These are phyloP conservation scores for Otatea glauca DNA, from an alignment of 176 grass and related monocot species.

Conservation along the genomic window DNA sequence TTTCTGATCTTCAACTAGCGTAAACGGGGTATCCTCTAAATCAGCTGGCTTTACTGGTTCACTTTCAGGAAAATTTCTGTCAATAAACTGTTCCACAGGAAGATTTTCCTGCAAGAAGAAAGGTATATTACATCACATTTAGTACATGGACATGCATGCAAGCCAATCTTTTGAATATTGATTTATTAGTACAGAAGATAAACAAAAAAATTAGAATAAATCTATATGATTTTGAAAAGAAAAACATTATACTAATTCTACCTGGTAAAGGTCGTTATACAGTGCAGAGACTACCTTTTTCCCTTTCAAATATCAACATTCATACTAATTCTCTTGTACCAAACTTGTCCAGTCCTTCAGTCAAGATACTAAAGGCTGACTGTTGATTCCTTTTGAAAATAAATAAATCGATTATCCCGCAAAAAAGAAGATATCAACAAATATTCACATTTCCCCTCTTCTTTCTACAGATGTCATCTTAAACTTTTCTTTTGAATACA, in stretches of 20 bases:
- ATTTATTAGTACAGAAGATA: conserved; percentile 23
- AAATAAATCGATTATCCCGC: not conserved
- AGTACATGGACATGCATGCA: conserved; percentile 22
- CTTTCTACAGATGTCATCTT: not conserved
- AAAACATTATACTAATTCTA: conserved; percentile 1
- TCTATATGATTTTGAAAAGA: conserved; percentile 12
- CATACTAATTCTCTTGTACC: conserved; percentile 26
- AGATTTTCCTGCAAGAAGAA: conserved; percentile 70
- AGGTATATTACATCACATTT: conserved; percentile 29
- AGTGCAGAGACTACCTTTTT: not conserved
- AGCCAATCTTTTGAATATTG: not conserved
- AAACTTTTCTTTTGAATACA: not conserved
- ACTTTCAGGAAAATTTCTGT: conserved; percentile 61
- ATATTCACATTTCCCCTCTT: not conserved
- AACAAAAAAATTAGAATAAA: not conserved
- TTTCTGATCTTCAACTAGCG: conserved; percentile 70
- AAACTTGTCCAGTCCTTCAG: conserved; percentile 12
- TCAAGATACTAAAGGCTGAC: conserved; percentile 1
- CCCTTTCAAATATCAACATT: conserved; percentile 26
- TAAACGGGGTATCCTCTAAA: conserved; percentile 85
- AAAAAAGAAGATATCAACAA: not conserved
- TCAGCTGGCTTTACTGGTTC: conserved; percentile 73
- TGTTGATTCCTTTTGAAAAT: not conserved
- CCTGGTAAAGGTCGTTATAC: not conserved
- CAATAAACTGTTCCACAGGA: conserved; percentile 66